Percentiles rank a stretch among this genome's conserved stretches.
These are phyloP conservation scores for Ceratocystis alfenasii DNA, from an alignment of 2,329 filamentous ascomycete species.

Conservation along the genomic window DNA sequence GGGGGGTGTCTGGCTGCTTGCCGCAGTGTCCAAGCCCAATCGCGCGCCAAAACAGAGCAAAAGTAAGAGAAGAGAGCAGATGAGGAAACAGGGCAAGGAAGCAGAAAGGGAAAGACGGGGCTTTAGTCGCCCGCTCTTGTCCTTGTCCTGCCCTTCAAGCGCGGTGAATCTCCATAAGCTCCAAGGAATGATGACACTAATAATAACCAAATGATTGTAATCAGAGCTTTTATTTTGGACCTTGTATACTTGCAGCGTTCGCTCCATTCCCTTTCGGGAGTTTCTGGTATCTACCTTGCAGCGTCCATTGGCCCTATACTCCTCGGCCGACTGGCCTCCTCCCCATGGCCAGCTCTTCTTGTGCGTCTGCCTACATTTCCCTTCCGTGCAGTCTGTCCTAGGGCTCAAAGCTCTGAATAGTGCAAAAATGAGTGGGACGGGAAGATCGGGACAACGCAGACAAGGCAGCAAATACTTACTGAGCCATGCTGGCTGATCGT, in stretches of 20 bases:
- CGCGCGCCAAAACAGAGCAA: slow-evolving; percentile 6
- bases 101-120: neutral
- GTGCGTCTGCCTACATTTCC: too few relatives aligned
- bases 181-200: neutral
- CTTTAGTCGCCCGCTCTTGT: neutral
- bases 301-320: neutral
- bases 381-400: too few relatives aligned
- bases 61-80: neutral
- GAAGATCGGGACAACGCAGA: too few relatives aligned
- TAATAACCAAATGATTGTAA: neutral
- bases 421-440: too few relatives aligned
- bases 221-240: neutral
- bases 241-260: neutral
- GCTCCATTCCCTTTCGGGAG: neutral
- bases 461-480: too few relatives aligned
- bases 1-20: neutral
- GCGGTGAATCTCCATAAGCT: neutral
- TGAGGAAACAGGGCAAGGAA: neutral
- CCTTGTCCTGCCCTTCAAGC: neutral
- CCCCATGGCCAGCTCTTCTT: too few relatives aligned
- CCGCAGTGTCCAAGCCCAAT: neutral
- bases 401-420: too few relatives aligned
- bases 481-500: too few relatives aligned
- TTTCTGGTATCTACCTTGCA: neutral
- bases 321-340: too few relatives aligned